These are phyloP conservation scores for Aspergillus sp. DNA, from an alignment of 2,329 filamentous ascomycete species.

Conservation along the genomic window DNA sequence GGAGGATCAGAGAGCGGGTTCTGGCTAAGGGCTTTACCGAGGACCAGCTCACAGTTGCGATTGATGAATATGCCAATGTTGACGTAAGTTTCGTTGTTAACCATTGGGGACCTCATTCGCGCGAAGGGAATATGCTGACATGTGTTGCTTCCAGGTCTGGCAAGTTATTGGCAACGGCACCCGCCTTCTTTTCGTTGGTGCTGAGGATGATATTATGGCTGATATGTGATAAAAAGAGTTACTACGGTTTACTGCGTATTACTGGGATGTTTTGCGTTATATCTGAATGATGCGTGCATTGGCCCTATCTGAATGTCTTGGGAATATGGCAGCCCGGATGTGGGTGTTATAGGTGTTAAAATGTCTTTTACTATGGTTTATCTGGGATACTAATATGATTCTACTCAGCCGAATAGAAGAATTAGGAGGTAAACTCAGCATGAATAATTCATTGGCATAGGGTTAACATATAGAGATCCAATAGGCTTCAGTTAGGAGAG, in stretches of 20 bases:
- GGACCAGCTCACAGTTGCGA: constrained; percentile 76
- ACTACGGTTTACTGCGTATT: not conserved
- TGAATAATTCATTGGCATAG: too few species aligned
- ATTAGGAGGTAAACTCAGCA: too few species aligned
- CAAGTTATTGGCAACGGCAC: constrained; percentile 65
- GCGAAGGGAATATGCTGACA: constrained; percentile 29
- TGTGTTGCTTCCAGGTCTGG: constrained; percentile 53
- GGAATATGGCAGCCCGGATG: constrained; percentile 10
- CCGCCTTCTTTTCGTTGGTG: constrained; percentile 60
- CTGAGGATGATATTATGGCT: constrained; percentile 47
- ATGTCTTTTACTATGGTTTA: not conserved
- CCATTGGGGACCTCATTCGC: too few species aligned
- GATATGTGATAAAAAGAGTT: constrained; percentile 27
- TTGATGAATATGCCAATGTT: constrained; percentile 80
- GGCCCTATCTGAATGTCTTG: constrained; percentile 11
- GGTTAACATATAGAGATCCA: too few species aligned
- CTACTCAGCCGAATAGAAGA: too few species aligned
- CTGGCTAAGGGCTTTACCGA: constrained; percentile 94
- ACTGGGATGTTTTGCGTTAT: not conserved
- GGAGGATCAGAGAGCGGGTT: constrained; percentile 81
- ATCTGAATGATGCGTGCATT: constrained; percentile 1
- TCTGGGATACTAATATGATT: too few species aligned
- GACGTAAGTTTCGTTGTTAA: constrained; percentile 60
- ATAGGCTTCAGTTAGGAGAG: too few species aligned
- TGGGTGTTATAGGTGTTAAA: constrained; percentile 17